Evolutionary conservation across 768 basidiomycete genomes (phyloP).

Genomic region (Steccherinum ochraceum): DNA sequence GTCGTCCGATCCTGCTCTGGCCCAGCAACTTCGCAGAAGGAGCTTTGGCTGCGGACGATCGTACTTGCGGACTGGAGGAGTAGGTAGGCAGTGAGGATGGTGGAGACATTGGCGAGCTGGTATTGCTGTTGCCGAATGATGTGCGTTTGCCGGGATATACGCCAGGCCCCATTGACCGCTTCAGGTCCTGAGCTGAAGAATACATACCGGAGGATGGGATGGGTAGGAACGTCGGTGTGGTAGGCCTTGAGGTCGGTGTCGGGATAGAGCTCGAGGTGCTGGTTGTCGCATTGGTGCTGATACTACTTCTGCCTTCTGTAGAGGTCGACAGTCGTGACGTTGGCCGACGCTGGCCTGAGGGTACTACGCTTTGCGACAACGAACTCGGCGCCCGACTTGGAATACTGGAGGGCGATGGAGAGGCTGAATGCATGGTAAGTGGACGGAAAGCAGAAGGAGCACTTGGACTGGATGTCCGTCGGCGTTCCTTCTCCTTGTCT

Average conservation of each 20-base stretch:
- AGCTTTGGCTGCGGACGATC: conserved; percentile 17
- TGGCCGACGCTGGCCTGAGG: conserved; percentile 51
- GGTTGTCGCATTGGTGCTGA: conserved; percentile 49
- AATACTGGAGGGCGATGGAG: conserved; percentile 36
- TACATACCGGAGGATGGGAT: conserved; percentile 51
- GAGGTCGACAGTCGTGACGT: conserved; percentile 69
- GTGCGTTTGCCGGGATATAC: conserved; percentile 46
- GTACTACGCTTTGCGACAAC: conserved; percentile 35
- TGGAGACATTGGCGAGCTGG: conserved; percentile 9
- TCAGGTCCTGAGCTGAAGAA: conserved; percentile 39
- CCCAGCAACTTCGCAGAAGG: conserved; percentile 15
- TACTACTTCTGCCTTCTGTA: conserved; percentile 33
- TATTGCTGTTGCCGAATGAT: conserved; percentile 46
- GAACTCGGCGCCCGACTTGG: conserved; percentile 32
- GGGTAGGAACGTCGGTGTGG: conserved; percentile 76
- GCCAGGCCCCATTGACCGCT: conserved; percentile 54
- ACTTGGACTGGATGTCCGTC: conserved; percentile 59
- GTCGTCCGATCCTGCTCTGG: conserved; percentile 28
- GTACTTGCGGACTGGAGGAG: conserved; percentile 11
- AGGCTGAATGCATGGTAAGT: conserved; percentile 38
- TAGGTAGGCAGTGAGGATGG: conserved; percentile 4
- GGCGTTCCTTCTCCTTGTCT: conserved; percentile 49
- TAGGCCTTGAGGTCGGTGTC: conserved; percentile 62
- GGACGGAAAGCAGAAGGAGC: conserved; percentile 47
- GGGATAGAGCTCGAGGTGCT: conserved; percentile 57